phyloP scores from a whole-genome alignment of 2,329 filamentous ascomycete species.

The Botrytis paeoniae region DNA sequence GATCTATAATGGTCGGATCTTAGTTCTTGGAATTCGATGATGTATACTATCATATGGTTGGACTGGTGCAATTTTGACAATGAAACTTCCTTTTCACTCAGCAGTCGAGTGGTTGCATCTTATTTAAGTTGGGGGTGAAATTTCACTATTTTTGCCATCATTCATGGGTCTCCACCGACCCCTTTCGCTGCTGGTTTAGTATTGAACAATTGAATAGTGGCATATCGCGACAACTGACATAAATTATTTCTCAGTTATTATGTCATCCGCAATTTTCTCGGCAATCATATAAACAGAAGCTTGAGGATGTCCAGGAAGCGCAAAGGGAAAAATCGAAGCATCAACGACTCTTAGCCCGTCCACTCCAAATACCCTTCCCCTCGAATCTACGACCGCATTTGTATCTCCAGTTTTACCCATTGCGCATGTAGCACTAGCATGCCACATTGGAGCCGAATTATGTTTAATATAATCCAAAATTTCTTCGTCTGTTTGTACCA shows the following conservation, averaged over 20 bases:
- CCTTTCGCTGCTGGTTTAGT: neutral
- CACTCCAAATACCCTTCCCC: constrained; percentile 7
- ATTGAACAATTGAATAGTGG: neutral
- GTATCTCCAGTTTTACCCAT: constrained; percentile 8
- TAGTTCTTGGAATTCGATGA: constrained; percentile 1
- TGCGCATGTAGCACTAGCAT: constrained; percentile 13
- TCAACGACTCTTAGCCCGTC: constrained; percentile 11
- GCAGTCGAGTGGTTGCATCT: constrained; percentile 15
- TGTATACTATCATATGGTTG: constrained; percentile 15
- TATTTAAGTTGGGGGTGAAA: neutral
- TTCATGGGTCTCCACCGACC: neutral
- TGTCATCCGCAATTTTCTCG: constrained; percentile 17
- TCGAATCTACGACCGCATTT: constrained; percentile 14
- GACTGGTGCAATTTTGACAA: constrained; percentile 16
- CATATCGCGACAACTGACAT: no score
- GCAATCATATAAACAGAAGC: constrained; percentile 21
- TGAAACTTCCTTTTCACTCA: constrained; percentile 11
- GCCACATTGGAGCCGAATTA: constrained; percentile 1
- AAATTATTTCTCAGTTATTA: neutral
- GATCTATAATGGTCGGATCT: constrained; percentile 9
- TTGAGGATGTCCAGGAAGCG: constrained; percentile 15
- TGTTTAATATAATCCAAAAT: constrained; percentile 1
- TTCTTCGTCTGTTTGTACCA: constrained; percentile 8
- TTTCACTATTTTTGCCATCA: neutral
- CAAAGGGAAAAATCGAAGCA: constrained; percentile 18